phyloP scores from a whole-genome alignment of 208 protist genomes.

The Hexamita inflata region DNA sequence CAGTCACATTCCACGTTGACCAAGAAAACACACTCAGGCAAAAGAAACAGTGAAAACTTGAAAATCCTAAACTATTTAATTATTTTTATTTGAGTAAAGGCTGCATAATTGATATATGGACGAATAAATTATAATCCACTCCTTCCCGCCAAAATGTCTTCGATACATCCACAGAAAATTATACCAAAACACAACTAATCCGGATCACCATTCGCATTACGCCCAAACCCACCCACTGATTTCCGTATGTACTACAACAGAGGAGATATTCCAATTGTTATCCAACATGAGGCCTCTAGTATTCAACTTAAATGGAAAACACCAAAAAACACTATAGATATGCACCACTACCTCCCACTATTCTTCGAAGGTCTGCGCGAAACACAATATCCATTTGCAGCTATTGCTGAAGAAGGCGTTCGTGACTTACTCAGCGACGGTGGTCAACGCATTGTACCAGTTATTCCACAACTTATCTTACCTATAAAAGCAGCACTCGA shows the following conservation, averaged over 20 bases:
- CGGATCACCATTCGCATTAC: conserved; percentile 6
- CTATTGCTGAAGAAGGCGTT: conserved; percentile 74
- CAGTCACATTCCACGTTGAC: too few species aligned
- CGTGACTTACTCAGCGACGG: conserved; percentile 75
- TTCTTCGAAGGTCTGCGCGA: conserved; percentile 92
- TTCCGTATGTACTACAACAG: conserved; percentile 45
- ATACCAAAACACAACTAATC: too few species aligned
- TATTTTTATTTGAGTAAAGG: too few species aligned
- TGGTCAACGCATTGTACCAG: conserved; percentile 76
- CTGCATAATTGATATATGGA: too few species aligned
- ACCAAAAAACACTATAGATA: conserved; percentile 82
- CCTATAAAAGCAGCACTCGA: conserved; percentile 90
- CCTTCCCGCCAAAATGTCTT: too few species aligned
- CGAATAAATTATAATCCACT: too few species aligned
- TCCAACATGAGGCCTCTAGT: conserved; percentile 68
- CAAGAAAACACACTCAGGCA: too few species aligned
- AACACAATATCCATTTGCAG: conserved; percentile 80
- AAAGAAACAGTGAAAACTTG: too few species aligned
- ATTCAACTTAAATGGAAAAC: conserved; percentile 83
- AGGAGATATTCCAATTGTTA: conserved; percentile 81
- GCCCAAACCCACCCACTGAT: conserved; percentile 11
- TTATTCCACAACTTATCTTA: conserved; percentile 91
- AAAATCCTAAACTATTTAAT: too few species aligned
- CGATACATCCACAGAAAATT: too few species aligned
- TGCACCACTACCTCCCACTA: conserved; percentile 92